A percentile compares a stretch with the other conserved stretches of the same genome.
Conservation (phyloP, 2,329 filamentous ascomycete species). For the Neofusicoccum cordaticola region DNA sequence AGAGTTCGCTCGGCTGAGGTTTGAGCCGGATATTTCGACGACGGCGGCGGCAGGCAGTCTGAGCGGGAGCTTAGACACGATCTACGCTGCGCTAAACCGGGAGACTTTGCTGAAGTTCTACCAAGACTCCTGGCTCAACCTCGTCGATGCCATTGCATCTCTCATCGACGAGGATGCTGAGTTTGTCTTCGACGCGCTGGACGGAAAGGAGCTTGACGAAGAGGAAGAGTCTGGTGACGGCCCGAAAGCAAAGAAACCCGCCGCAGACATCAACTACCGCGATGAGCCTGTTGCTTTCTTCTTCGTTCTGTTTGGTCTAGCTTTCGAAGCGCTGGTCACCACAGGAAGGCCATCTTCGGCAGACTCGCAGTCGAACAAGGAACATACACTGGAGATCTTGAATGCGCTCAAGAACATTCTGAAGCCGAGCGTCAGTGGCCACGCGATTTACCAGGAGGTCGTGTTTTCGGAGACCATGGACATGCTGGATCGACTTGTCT, state of each 20-base stretch:
- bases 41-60: conserved; percentile 77
- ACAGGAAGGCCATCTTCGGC: conserved; percentile 58
- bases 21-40: conserved; percentile 88
- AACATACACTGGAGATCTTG: conserved; percentile 83
- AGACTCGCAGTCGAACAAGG: conserved; percentile 49
- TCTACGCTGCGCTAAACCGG: conserved; percentile 91
- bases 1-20: conserved; percentile 88
- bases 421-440: conserved; percentile 88
- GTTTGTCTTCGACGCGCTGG: conserved; percentile 94
- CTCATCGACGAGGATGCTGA: conserved; percentile 97
- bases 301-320: conserved; percentile 94
- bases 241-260: conserved; percentile 26
- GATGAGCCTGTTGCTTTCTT: conserved; percentile 98
- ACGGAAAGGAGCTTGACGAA: conserved; percentile 64
- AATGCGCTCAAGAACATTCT: conserved; percentile 92
- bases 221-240: conserved; percentile 16
- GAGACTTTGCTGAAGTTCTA: conserved; percentile 95
- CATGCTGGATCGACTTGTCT: conserved; percentile 82
- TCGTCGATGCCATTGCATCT: conserved; percentile 95
- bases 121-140: conserved; percentile 92
- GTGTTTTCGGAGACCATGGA: conserved; percentile 98
- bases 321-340: conserved; percentile 90
- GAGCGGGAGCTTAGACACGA: conserved; percentile 83
- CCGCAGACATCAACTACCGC: conserved; percentile 84
- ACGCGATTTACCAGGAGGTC: conserved; percentile 92